A percentile compares a stretch with the other conserved stretches of the same genome.
phyloP scores from a whole-genome alignment of 306 rosid species.

The Citrullus colocynthis region DNA sequence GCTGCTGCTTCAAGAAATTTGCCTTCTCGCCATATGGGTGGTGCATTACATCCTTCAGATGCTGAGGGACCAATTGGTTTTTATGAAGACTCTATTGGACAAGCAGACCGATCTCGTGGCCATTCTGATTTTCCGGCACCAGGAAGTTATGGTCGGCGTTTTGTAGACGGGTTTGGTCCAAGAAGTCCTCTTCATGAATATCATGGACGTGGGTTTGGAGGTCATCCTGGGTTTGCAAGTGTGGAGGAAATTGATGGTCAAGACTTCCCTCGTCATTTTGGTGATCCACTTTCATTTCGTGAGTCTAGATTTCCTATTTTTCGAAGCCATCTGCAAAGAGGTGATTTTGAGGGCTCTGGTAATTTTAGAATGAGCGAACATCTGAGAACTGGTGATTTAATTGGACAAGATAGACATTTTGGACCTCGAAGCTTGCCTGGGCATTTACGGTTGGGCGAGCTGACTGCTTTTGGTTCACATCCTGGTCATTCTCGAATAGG shows the following conservation, averaged over 20 bases:
- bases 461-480: conserved; percentile 52
- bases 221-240: conserved; percentile 28
- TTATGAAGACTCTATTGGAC: conserved; percentile 35
- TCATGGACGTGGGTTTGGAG: conserved; percentile 45
- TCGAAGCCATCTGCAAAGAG: conserved; percentile 50
- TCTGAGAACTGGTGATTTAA: conserved; percentile 44
- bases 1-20: conserved; percentile 23
- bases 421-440: conserved; percentile 55
- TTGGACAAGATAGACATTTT: conserved; percentile 52
- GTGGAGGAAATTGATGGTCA: conserved; percentile 70
- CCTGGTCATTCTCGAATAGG: conserved; percentile 46
- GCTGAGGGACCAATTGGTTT: conserved; percentile 39
- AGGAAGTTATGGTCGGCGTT: conserved; percentile 41
- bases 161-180: conserved; percentile 40
- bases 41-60: conserved; percentile 22
- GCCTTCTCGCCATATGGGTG: conserved; percentile 20
- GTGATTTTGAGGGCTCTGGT: conserved; percentile 66
- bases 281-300: conserved; percentile 44
- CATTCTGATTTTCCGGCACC: conserved; percentile 46
- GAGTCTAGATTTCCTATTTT: conserved; percentile 53
- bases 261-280: conserved; percentile 38
- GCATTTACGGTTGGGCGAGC: conserved; percentile 51
- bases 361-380: conserved; percentile 56
- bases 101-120: conserved; percentile 27
- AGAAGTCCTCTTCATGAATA: conserved; percentile 63